Conservation (phyloP, 1,284 basidiomycete species). For the Ustilago xerochloae region DNA sequence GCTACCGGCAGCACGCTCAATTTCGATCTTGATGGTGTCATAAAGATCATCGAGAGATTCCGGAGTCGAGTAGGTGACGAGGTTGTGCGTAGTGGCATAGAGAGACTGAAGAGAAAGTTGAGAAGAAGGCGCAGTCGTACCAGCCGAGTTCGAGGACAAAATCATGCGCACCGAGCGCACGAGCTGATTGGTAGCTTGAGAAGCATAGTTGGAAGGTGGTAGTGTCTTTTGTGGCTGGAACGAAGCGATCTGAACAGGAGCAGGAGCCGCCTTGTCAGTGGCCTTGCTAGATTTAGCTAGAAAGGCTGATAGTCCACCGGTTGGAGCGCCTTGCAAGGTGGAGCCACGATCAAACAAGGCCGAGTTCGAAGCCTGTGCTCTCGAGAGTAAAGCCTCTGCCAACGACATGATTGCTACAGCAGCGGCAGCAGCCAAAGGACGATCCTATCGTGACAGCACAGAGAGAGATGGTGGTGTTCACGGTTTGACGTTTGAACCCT, state of each 20-base stretch:
- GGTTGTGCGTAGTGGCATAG: conserved; percentile 32
- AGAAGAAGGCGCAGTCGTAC: not conserved
- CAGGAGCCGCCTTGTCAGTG: not conserved
- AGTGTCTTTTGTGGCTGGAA: conserved; percentile 18
- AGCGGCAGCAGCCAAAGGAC: too few relatives aligned
- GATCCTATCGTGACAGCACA: too few relatives aligned
- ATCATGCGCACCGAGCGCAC: conserved; percentile 40
- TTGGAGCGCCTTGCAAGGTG: not conserved
- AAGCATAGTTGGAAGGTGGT: conserved; percentile 32
- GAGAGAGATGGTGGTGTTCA: too few relatives aligned
- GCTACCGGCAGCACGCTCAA: conserved; percentile 52
- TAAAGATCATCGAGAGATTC: conserved; percentile 40
- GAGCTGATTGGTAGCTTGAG: conserved; percentile 27
- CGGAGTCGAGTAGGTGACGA: conserved; percentile 16
- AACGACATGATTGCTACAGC: conserved; percentile 16
- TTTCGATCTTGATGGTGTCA: conserved; percentile 57
- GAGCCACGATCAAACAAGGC: not conserved
- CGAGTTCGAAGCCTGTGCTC: conserved; percentile 22
- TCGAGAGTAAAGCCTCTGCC: conserved; percentile 31
- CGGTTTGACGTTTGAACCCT: too few relatives aligned
- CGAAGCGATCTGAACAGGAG: conserved; percentile 15
- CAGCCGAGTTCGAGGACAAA: conserved; percentile 14
- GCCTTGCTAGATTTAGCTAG: conserved; percentile 18
- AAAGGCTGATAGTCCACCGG: conserved; percentile 39
- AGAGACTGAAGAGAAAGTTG: conserved; percentile 35